These are phyloP conservation scores for Serendipita sp. DNA, from an alignment of 1,284 basidiomycete species.

Conservation along the genomic window DNA sequence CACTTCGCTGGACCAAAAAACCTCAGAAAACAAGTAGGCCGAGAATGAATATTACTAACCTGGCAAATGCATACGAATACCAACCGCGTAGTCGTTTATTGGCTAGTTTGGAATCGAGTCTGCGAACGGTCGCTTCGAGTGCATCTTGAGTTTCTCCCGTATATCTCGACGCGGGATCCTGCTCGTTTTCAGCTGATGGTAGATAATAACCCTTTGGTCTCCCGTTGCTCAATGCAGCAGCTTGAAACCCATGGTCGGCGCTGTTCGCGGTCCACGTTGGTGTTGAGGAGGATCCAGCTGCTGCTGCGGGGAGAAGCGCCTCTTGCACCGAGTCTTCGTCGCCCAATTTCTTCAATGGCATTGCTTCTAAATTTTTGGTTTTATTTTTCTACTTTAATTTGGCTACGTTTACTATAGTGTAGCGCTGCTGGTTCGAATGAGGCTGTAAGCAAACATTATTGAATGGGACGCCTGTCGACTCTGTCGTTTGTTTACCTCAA, in stretches of 20 bases:
- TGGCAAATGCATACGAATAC: slow-evolving; percentile 66
- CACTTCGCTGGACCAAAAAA: slow-evolving; percentile 41
- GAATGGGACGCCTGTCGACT: no score
- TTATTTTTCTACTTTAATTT: no score
- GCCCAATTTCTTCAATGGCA: no score
- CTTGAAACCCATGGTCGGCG: background rate
- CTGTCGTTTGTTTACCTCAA: no score
- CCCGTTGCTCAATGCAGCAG: background rate
- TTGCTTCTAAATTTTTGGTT: no score
- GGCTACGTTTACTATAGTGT: no score
- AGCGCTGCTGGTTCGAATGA: no score
- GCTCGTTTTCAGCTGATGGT: background rate
- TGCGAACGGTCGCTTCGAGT: background rate
- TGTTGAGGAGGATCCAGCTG: background rate
- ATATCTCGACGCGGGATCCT: background rate
- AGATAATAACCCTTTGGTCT: background rate
- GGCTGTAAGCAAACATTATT: no score
- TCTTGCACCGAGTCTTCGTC: background rate
- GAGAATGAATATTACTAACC: slow-evolving; percentile 25
- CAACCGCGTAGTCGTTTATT: slow-evolving; percentile 37
- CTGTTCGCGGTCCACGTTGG: background rate
- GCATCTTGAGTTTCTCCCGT: background rate
- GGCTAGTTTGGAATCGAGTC: background rate
- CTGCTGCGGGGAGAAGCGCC: background rate
- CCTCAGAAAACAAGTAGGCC: background rate